A percentile compares a stretch with the other conserved stretches of the same genome.
Conservation (phyloP, 2,329 filamentous ascomycete species). For the Penicillium sclerotigenum region DNA sequence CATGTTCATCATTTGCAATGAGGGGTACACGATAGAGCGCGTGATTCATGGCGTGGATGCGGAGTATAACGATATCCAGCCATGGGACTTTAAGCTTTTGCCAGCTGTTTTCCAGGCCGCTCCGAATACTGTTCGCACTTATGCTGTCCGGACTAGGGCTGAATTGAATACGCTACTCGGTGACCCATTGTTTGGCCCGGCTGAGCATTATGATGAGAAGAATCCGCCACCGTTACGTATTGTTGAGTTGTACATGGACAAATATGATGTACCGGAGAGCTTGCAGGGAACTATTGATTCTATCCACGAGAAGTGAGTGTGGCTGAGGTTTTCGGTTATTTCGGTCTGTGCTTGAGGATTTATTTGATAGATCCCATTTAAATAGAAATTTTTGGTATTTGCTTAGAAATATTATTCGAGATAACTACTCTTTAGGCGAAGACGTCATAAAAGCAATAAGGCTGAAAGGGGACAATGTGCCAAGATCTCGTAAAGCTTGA, state of each 20-base stretch:
- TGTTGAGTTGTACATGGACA: constrained; percentile 75
- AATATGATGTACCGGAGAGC: constrained; percentile 64
- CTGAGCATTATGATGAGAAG: constrained; percentile 22
- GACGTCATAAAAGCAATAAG: background rate
- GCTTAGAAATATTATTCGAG: no score
- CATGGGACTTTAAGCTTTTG: constrained; percentile 69
- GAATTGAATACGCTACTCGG: constrained; percentile 63
- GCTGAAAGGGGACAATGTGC: constrained; percentile 2
- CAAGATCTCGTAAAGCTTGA: constrained; percentile 8
- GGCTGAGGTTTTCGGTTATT: background rate
- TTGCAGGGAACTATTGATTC: background rate
- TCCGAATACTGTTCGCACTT: constrained; percentile 56
- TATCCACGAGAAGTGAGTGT: background rate
- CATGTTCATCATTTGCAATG: constrained; percentile 78
- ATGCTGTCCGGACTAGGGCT: constrained; percentile 62
- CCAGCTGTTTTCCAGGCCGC: constrained; percentile 64
- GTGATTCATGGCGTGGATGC: constrained; percentile 78
- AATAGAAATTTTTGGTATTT: no score
- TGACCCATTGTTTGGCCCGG: constrained; percentile 59
- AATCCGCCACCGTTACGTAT: constrained; percentile 54
- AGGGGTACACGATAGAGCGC: constrained; percentile 82
- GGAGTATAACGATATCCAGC: constrained; percentile 71
- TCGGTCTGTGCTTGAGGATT: background rate
- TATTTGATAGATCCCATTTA: background rate
- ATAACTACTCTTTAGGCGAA: no score